Conservation (phyloP, 352 stramenopile genomes). For the Thalassiosira livingstoniorum region DNA sequence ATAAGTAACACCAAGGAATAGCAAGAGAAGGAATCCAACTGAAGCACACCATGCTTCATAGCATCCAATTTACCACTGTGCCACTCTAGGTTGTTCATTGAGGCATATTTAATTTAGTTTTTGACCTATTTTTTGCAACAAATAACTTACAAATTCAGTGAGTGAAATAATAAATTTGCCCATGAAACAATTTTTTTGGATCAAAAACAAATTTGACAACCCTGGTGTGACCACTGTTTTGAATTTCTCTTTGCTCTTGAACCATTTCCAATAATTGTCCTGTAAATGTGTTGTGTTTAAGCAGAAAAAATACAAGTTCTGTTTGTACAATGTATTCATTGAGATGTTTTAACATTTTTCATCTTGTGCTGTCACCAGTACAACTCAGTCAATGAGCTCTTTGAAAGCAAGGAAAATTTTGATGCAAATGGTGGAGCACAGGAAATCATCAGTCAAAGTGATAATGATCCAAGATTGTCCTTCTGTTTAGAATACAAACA, state of each 20-base stretch:
- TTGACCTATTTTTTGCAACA: too few relatives aligned
- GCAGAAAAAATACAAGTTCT: background rate
- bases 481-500: slow-evolving; percentile 12
- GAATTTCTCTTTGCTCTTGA: background rate
- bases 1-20: too few relatives aligned
- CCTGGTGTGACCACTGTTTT: slow-evolving; percentile 34
- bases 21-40: too few relatives aligned
- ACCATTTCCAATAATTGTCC: slow-evolving; percentile 34
- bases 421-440: slow-evolving; percentile 16
- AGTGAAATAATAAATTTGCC: too few relatives aligned
- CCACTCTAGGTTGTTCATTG: too few relatives aligned
- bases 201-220: too few relatives aligned
- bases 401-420: slow-evolving; percentile 8
- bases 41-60: too few relatives aligned
- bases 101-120: too few relatives aligned
- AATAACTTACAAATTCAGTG: too few relatives aligned
- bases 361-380: slow-evolving; percentile 27
- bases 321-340: slow-evolving; percentile 39
- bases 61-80: too few relatives aligned
- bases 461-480: slow-evolving; percentile 19
- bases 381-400: slow-evolving; percentile 2
- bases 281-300: slow-evolving; percentile 39
- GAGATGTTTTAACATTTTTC: slow-evolving; percentile 22
- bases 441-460: slow-evolving; percentile 44
- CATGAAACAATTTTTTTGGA: too few relatives aligned